phyloP scores from a whole-genome alignment of 208 protist species.

The Blechomonas ayalai region DNA sequence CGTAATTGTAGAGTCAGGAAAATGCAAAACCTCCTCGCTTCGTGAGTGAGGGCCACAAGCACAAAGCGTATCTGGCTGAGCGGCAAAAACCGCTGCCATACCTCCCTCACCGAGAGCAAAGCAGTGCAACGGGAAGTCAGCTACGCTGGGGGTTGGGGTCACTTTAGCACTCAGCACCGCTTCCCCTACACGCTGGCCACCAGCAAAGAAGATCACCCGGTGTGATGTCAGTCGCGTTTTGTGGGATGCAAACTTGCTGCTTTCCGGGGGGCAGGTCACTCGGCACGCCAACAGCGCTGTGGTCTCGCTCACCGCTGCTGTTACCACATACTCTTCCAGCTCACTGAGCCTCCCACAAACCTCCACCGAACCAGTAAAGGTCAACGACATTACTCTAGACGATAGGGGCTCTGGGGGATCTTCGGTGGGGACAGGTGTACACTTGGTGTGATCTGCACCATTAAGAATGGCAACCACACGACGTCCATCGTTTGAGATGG shows the following conservation, averaged over 20 bases:
- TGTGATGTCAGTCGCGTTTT: constrained; percentile 9
- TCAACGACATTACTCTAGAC: constrained; percentile 21
- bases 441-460: constrained; percentile 19
- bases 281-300: constrained; percentile 27
- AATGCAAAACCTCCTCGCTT: constrained; percentile 22
- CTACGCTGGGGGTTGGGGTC: neutral
- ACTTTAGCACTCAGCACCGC: constrained; percentile 15
- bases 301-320: constrained; percentile 15
- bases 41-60: constrained; percentile 19
- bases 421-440: constrained; percentile 14
- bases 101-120: neutral
- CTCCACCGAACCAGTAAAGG: constrained; percentile 21
- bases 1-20: constrained; percentile 17
- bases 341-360: constrained; percentile 10
- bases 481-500: constrained; percentile 3
- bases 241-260: neutral
- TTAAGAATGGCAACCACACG: constrained; percentile 28
- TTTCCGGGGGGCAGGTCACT: constrained; percentile 14
- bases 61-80: constrained; percentile 9
- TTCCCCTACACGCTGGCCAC: constrained; percentile 37
- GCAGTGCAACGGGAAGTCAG: constrained; percentile 6
- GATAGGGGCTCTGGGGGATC: constrained; percentile 9
- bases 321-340: constrained; percentile 16
- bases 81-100: constrained; percentile 18
- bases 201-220: constrained; percentile 42